Evolutionary conservation across 257 asterid genomes (phyloP).

Genomic region (Leonotis leonurus): DNA sequence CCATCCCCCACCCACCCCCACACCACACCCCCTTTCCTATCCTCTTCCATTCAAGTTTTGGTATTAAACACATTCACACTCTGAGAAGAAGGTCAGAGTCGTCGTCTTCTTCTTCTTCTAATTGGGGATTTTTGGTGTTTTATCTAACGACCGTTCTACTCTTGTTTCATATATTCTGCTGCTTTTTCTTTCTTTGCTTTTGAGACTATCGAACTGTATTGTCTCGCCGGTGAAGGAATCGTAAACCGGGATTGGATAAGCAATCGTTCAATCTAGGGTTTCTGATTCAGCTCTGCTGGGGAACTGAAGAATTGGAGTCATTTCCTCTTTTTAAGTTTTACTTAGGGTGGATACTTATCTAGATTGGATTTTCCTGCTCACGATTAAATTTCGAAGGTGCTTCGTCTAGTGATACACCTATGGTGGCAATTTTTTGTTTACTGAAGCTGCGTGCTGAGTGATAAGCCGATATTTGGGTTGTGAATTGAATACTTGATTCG

Average conservation of each 20-base stretch:
- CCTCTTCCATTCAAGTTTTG: no score
- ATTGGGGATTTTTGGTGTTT: neutral
- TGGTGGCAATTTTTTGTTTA: neutral
- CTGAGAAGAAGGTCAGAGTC: slow-evolving; percentile 10
- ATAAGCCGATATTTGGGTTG: slow-evolving; percentile 9
- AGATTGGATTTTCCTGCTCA: neutral
- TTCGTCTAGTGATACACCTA: neutral
- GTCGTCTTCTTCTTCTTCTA: no score
- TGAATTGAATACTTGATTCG: slow-evolving; percentile 5
- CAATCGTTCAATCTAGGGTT: slow-evolving; percentile 10
- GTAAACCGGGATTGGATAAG: neutral
- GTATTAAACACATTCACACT: neutral
- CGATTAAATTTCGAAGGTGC: neutral
- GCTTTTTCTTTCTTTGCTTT: neutral
- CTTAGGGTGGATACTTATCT: neutral
- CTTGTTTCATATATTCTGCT: neutral
- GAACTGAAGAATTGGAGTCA: slow-evolving; percentile 16
- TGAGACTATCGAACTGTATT: neutral
- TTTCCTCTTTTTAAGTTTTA: neutral
- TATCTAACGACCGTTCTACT: neutral
- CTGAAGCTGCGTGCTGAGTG: neutral
- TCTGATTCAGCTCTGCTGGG: slow-evolving; percentile 4
- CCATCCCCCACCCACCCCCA: neutral
- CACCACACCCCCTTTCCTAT: neutral
- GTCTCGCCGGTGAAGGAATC: neutral